Evolutionary conservation across 2,329 filamentous ascomycete genomes (phyloP).

Genomic region (Ilyonectria destructans): DNA sequence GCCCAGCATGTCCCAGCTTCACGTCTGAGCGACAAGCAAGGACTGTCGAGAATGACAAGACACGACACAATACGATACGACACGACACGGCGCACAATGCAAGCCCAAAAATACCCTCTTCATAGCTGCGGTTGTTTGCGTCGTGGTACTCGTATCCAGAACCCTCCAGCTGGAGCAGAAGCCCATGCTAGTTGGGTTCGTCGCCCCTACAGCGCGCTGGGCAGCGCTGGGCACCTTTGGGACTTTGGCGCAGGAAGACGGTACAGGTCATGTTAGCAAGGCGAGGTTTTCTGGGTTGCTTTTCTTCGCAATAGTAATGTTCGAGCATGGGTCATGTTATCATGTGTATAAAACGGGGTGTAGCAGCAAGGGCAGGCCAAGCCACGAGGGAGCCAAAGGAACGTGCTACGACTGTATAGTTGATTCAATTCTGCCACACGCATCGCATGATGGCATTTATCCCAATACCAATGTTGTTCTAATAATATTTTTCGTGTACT

Average conservation of each 20-base stretch:
- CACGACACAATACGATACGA: slow-evolving; percentile 9
- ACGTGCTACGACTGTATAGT: slow-evolving; percentile 32
- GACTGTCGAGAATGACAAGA: slow-evolving; percentile 1
- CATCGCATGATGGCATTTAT: slow-evolving; percentile 15
- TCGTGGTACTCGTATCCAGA: slow-evolving; percentile 15
- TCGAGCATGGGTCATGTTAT: slow-evolving; percentile 38
- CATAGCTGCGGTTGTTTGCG: background rate
- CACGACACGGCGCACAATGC: background rate
- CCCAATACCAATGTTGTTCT: slow-evolving; percentile 6
- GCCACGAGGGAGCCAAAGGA: slow-evolving; percentile 14
- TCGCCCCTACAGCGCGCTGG: slow-evolving; percentile 17
- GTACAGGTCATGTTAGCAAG: slow-evolving; percentile 28
- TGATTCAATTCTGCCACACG: slow-evolving; percentile 30
- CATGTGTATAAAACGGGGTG: slow-evolving; percentile 37
- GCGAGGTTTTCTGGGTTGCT: slow-evolving; percentile 25
- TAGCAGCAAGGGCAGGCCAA: slow-evolving; percentile 2
- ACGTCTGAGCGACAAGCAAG: slow-evolving; percentile 56
- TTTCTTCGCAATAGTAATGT: slow-evolving; percentile 34
- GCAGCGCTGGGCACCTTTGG: slow-evolving; percentile 16
- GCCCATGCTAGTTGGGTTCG: slow-evolving; percentile 19
- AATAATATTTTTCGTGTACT: background rate
- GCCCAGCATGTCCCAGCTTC: slow-evolving; percentile 73
- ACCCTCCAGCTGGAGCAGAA: slow-evolving; percentile 6
- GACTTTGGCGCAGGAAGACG: slow-evolving; percentile 30
- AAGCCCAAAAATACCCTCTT: background rate